Evolutionary conservation across 2,329 filamentous ascomycete genomes (phyloP), one percentile per base, ranked within the genome.

Genomic region (Emericellopsis cladophorae): DNA sequence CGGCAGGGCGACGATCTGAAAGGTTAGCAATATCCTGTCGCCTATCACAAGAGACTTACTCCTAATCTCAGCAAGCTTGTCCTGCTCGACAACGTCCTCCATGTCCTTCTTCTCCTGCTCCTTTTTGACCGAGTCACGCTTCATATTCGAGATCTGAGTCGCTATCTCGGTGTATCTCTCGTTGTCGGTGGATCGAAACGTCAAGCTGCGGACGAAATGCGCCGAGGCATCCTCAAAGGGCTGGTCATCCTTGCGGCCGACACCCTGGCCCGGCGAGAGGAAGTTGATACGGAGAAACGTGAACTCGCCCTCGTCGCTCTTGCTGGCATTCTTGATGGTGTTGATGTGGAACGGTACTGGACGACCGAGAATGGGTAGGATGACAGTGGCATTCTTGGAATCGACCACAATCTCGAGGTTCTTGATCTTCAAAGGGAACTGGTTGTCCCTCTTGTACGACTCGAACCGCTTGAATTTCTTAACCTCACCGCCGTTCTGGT

Each of bases 391-490:
- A 53, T 87, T 92, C 67, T 95, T 96, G 50, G 77, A 73, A 56
- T 98, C 92, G 12, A 96, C 87, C 18, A 95, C 75, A 46, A 98
- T 87, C 46, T 85, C 81, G 42, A 96, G 70, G 52, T 95, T 90
- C 58, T 84, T 83, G 49, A 94, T 79, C 54, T 79, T 81, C 12
- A 74, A 57, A 2, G 92, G 92, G 41, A 98, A 79, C 60, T 96
- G 90, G 51, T 93, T 95, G 59, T 96, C 92, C 45, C 90, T 79
- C 70, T 96, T 98, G 68, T 98, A 98, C 0, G 92, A 98, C 61
- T 98, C 92, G 56, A 96, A 98, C 42, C 88, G 85, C 68, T 96
- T 96, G 71, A 98, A 96, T 65, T 90, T 94, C 72, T 96, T 96
- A 59, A 93, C 83, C 49, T 92, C 83, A n/a, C 81, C 80, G 29